These are phyloP conservation scores for Lumnitzera littorea DNA, from an alignment of 345 rosid genomes.

Conservation along the genomic window DNA sequence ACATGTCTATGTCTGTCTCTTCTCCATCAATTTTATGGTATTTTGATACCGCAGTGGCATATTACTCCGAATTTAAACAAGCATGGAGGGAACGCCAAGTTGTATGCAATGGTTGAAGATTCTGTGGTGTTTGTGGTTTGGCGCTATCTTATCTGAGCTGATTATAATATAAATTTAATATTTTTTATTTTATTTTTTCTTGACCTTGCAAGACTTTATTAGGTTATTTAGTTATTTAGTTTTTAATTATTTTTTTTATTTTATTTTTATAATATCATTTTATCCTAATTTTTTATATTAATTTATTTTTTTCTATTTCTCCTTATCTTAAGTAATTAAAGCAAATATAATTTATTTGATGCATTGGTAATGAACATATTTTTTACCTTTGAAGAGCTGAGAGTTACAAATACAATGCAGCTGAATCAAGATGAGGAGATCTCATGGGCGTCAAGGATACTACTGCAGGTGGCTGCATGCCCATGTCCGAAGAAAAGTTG, in stretches of 20 bases:
- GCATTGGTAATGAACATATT: no score
- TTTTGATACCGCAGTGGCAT: no score
- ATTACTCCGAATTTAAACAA: not conserved
- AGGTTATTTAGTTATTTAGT: accelerated
- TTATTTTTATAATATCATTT: not conserved
- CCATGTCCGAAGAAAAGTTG: no score
- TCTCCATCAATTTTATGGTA: no score
- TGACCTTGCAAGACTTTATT: slow-evolving; percentile 67
- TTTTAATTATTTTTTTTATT: not conserved
- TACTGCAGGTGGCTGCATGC: no score
- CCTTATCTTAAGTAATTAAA: slow-evolving; percentile 21
- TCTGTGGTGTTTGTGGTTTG: not conserved
- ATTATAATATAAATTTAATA: not conserved
- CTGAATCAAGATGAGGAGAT: no score
- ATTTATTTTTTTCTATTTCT: slow-evolving; percentile 16
- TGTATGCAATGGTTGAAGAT: not conserved
- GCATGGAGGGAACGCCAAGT: not conserved
- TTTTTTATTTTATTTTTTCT: slow-evolving; percentile 17
- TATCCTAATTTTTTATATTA: not conserved
- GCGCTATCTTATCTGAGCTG: slow-evolving; percentile 9
- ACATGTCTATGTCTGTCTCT: no score
- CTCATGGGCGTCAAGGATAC: no score
- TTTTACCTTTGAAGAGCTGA: no score
- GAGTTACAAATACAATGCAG: no score
- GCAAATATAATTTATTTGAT: no score